A percentile compares a stretch with the other conserved stretches of the same genome.
These are phyloP conservation scores for Xylaria sp. DNA, from an alignment of 2,329 filamentous ascomycete genomes.

Conservation along the genomic window DNA sequence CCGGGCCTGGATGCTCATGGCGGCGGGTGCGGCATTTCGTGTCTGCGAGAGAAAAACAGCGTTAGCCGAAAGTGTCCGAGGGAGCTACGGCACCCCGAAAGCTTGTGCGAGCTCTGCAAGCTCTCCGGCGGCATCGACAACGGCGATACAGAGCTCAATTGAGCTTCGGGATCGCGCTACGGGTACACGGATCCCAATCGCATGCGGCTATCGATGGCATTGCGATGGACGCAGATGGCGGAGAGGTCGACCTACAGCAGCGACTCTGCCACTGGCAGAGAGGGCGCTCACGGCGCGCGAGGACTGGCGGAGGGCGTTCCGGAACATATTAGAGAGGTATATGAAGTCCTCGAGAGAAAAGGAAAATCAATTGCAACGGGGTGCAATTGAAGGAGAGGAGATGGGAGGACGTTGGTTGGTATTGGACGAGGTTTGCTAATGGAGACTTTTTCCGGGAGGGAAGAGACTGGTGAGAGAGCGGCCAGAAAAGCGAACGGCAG, in stretches of 20 bases:
- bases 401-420: conserved; percentile 59
- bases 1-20: conserved; percentile 81
- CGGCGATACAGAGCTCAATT: conserved; percentile 53
- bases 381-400: conserved; percentile 72
- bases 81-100: conserved; percentile 37
- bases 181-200: conserved; percentile 53
- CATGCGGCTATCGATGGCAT: conserved; percentile 59
- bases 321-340: conserved; percentile 83
- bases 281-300: conserved; percentile 93
- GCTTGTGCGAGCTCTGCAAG: conserved; percentile 54
- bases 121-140: conserved; percentile 47
- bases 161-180: conserved; percentile 48
- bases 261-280: conserved; percentile 90
- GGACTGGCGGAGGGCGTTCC: conserved; percentile 97
- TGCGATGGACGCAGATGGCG: conserved; percentile 53
- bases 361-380: conserved; percentile 73
- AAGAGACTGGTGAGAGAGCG: conserved; percentile 36
- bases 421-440: conserved; percentile 43
- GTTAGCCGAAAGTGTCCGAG: conserved; percentile 65
- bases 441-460: conserved; percentile 47
- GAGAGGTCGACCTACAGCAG: conserved; percentile 81
- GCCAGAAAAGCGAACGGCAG: conserved; percentile 41
- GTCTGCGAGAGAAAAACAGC: conserved; percentile 70
- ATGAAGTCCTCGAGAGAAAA: conserved; percentile 61
- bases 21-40: conserved; percentile 85